Conservation (phyloP, 2,329 filamentous ascomycete genomes). For the Fusarium sp. region DNA sequence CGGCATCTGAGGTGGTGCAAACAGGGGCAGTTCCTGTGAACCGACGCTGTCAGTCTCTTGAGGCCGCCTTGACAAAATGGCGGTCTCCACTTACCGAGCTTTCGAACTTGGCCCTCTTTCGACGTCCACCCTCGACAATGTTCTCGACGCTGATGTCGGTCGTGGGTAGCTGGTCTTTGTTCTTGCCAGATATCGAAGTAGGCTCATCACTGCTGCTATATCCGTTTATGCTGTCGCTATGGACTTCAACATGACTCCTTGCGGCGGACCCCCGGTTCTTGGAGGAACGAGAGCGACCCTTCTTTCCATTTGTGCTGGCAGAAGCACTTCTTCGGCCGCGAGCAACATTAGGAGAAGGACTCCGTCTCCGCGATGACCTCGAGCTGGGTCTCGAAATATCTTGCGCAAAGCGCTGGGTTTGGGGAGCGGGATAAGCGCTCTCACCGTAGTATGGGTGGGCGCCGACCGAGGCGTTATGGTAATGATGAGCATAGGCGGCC, state of each 20-base stretch:
- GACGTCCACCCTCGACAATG: conserved; percentile 94
- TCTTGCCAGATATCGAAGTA: conserved; percentile 74
- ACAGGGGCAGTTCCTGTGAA: conserved; percentile 87
- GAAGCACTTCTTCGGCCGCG: conserved; percentile 81
- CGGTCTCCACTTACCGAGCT: conserved; percentile 79
- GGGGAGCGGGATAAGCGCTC: conserved; percentile 57
- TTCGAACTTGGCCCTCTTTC: conserved; percentile 93
- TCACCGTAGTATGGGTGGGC: conserved; percentile 64
- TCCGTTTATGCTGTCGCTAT: conserved; percentile 71
- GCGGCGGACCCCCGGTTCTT: conserved; percentile 67
- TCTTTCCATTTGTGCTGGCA: conserved; percentile 67
- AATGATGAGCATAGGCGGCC: conserved; percentile 59
- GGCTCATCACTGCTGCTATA: conserved; percentile 90
- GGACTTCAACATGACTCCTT: conserved; percentile 63
- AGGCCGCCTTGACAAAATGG: conserved; percentile 35
- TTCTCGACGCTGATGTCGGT: conserved; percentile 98
- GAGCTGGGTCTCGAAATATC: conserved; percentile 73
- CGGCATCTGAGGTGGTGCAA: conserved; percentile 92
- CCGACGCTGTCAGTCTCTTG: conserved; percentile 44
- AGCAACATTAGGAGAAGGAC: conserved; percentile 73
- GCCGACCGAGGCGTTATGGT: conserved; percentile 61
- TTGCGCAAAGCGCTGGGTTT: conserved; percentile 61
- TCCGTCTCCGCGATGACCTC: conserved; percentile 76
- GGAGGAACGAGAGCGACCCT: conserved; percentile 71
- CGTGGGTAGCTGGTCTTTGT: conserved; percentile 86